phyloP scores from a whole-genome alignment of 331 rosid species.

The Quercus lobata region DNA sequence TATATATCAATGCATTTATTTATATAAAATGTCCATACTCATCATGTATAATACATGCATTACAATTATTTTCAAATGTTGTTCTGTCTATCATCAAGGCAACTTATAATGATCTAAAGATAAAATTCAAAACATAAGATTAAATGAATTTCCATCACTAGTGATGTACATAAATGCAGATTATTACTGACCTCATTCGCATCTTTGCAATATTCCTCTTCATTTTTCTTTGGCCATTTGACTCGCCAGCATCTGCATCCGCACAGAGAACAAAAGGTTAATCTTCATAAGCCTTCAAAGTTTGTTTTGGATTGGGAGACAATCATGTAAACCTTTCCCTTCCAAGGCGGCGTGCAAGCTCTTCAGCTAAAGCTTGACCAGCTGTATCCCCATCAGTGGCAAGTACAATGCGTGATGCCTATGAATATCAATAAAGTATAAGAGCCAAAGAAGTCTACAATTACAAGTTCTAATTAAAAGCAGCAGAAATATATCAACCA shows the following conservation, averaged over 20 bases:
- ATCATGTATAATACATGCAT: too few relatives aligned
- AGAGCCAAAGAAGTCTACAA: conserved; percentile 2
- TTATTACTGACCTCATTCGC: conserved; percentile 77
- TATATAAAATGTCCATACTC: too few relatives aligned
- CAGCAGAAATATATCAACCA: conserved; percentile 7
- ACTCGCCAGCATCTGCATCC: conserved; percentile 93
- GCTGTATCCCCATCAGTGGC: conserved; percentile 97
- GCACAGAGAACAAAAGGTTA: conserved; percentile 10
- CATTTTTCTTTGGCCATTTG: conserved; percentile 80
- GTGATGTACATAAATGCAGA: conserved; percentile 4
- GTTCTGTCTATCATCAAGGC: neutral
- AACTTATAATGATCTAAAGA: neutral
- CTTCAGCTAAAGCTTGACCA: conserved; percentile 99
- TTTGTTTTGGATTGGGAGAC: conserved; percentile 12
- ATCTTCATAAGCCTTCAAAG: neutral
- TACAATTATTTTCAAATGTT: neutral
- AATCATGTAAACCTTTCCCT: conserved; percentile 63
- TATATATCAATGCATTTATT: too few relatives aligned
- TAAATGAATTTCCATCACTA: neutral
- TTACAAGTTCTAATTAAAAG: neutral
- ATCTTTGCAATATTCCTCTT: conserved; percentile 65
- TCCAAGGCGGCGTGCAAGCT: conserved; percentile 98
- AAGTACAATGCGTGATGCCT: conserved; percentile 90
- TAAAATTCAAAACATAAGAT: neutral
- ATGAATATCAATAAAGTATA: conserved; percentile 20